Conservation (phyloP, 306 rosid genomes). For the Spatholobus suberectus region DNA sequence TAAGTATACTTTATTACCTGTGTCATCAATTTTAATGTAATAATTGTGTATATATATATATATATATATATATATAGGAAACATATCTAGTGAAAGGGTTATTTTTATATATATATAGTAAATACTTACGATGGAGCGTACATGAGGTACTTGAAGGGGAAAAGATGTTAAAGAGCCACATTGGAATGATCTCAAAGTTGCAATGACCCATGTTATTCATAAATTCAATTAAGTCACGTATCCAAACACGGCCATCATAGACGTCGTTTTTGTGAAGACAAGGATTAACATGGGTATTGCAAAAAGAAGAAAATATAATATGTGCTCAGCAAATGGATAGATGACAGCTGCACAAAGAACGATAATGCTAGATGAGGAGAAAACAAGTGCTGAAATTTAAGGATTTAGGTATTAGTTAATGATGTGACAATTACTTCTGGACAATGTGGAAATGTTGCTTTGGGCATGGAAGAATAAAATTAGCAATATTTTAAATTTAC, state of each 20-base stretch:
- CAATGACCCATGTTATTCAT: conserved; percentile 84
- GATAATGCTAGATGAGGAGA: background rate
- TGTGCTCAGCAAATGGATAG: conserved; percentile 74
- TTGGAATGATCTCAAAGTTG: conserved; percentile 68
- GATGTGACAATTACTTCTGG: too few relatives aligned
- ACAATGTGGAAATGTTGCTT: background rate
- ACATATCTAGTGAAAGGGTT: too few relatives aligned
- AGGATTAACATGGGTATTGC: conserved; percentile 50
- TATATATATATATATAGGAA: too few relatives aligned
- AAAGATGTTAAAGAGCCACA: conserved; percentile 40
- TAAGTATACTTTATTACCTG: background rate
- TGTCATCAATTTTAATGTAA: too few relatives aligned
- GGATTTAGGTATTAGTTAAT: background rate
- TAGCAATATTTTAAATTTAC: too few relatives aligned
- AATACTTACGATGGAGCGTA: conserved; percentile 75
- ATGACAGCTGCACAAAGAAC: conserved; percentile 58
- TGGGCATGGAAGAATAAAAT: too few relatives aligned
- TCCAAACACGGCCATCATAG: conserved; percentile 16
- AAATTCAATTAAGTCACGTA: conserved; percentile 61
- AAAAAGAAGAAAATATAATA: conserved; percentile 57
- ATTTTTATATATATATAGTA: too few relatives aligned
- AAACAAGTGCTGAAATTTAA: background rate
- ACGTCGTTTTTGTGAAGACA: conserved; percentile 42
- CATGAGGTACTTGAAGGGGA: conserved; percentile 67
- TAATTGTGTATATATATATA: too few relatives aligned